Conservation (phyloP, 768 basidiomycete genomes). For the Leucocoprinus sp. region DNA sequence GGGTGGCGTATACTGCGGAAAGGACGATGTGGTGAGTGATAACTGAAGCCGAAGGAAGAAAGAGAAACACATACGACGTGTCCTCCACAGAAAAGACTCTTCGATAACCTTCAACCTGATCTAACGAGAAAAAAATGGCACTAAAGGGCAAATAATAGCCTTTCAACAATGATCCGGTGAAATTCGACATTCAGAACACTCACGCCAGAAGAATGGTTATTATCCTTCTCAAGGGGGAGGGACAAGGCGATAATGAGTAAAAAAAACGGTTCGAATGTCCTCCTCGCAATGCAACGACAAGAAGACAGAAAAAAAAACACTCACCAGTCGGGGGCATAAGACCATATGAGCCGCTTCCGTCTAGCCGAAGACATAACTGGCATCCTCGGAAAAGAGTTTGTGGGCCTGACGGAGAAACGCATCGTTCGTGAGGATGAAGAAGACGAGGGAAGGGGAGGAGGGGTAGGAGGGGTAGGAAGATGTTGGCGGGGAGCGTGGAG, state of each 20-base stretch:
- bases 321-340: conserved; percentile 76
- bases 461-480: neutral
- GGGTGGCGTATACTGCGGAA: conserved; percentile 30
- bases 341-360: conserved; percentile 39
- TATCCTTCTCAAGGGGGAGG: conserved; percentile 41
- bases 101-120: conserved; percentile 64
- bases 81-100: conserved; percentile 75
- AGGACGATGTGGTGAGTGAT: conserved; percentile 16
- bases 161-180: neutral
- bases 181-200: conserved; percentile 20
- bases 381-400: conserved; percentile 11
- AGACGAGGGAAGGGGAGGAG: neutral
- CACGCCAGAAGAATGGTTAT: conserved; percentile 63
- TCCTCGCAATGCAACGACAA: too few species aligned
- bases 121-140: conserved; percentile 51
- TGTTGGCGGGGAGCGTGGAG: neutral
- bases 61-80: conserved; percentile 46
- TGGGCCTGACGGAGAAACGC: conserved; percentile 18
- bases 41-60: neutral
- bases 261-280: too few species aligned
- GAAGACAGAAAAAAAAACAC: too few species aligned
- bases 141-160: conserved; percentile 27
- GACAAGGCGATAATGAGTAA: too few species aligned
- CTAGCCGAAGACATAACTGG: conserved; percentile 23
- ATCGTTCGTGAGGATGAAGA: conserved; percentile 17